Percentiles rank a stretch among this genome's conserved stretches.
phyloP scores from a whole-genome alignment of 2,329 filamentous ascomycete genomes.

The Aspergillus fumigatiaffinis region DNA sequence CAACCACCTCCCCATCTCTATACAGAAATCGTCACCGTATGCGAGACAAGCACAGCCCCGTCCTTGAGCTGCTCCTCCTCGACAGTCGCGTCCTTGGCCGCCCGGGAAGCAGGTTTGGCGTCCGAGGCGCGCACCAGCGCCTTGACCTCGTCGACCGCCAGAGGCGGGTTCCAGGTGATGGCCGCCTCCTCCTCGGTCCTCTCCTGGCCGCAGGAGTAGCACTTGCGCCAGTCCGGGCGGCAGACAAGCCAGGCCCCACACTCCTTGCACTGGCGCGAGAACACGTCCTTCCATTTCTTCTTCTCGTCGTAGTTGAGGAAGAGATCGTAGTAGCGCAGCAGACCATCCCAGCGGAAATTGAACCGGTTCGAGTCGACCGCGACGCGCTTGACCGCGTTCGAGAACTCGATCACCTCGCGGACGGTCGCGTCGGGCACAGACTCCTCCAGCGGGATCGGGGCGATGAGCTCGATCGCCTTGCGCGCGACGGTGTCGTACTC shows the following conservation, averaged over 20 bases:
- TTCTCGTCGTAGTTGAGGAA: neutral
- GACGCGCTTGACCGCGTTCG: neutral
- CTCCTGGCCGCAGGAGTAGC: neutral
- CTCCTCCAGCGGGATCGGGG: neutral
- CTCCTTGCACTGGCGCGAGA: neutral
- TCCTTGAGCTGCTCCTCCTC: neutral
- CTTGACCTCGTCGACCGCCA: neutral
- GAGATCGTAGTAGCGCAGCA: neutral
- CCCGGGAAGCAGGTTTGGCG: neutral
- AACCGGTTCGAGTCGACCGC: neutral
- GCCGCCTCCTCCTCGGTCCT: neutral
- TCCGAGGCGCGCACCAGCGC: neutral
- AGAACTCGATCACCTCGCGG: neutral
- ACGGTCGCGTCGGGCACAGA: neutral
- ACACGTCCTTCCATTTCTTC: neutral
- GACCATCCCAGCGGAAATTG: neutral
- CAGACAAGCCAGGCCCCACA: neutral
- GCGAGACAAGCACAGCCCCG: too few relatives aligned
- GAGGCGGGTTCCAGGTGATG: neutral
- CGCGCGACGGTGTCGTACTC: neutral
- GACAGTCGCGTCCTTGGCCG: neutral
- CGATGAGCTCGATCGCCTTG: neutral
- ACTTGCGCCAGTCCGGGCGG: neutral
- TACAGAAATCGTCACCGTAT: too few relatives aligned
- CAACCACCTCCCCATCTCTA: too few relatives aligned